A percentile compares a stretch with the other conserved stretches of the same genome.
These are phyloP conservation scores for Karstenula rhodostoma DNA, from an alignment of 2,329 filamentous ascomycete genomes.

Conservation along the genomic window DNA sequence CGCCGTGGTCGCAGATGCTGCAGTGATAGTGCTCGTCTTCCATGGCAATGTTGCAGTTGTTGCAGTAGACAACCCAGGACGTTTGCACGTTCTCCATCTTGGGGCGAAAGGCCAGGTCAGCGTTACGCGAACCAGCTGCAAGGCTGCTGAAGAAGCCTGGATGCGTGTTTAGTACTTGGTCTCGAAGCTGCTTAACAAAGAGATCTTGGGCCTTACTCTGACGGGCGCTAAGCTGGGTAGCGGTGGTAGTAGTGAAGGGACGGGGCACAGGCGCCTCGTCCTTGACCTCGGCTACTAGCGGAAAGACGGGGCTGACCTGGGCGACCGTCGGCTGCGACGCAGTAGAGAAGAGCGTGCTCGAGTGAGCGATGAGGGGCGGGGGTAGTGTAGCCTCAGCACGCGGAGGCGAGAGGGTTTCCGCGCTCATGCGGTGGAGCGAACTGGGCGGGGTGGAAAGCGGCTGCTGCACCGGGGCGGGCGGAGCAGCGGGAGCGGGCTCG, in stretches of 20 bases:
- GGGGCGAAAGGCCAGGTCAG: slow-evolving; percentile 50
- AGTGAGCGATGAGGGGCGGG: slow-evolving; percentile 41
- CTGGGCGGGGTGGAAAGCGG: slow-evolving; percentile 21
- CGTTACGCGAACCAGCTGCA: slow-evolving; percentile 34
- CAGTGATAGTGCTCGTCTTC: slow-evolving; percentile 91
- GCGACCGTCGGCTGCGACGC: slow-evolving; percentile 12
- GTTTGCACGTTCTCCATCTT: slow-evolving; percentile 52
- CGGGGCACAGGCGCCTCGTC: slow-evolving; percentile 53
- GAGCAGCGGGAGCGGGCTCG: slow-evolving; percentile 26
- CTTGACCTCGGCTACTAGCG: slow-evolving; percentile 28
- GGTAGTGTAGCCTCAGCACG: slow-evolving; percentile 23
- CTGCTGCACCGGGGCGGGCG: slow-evolving; percentile 23
- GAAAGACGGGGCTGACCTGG: slow-evolving; percentile 34
- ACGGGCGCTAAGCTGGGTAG: slow-evolving; percentile 15
- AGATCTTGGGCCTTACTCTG: slow-evolving; percentile 36
- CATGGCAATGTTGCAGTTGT: slow-evolving; percentile 82
- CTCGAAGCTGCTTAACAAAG: no score
- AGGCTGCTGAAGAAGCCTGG: slow-evolving; percentile 43
- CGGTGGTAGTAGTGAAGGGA: slow-evolving; percentile 44
- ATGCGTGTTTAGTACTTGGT: slow-evolving; percentile 20
- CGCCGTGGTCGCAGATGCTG: slow-evolving; percentile 88
- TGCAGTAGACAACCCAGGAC: slow-evolving; percentile 88
- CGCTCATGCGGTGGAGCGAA: slow-evolving; percentile 38
- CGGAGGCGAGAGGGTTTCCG: slow-evolving; percentile 35
- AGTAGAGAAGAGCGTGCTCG: slow-evolving; percentile 23